Percentiles rank a stretch among this genome's conserved stretches.
These are phyloP conservation scores for Bimuria novae-zelandiae DNA, from an alignment of 2,329 filamentous ascomycete genomes.

Conservation along the genomic window DNA sequence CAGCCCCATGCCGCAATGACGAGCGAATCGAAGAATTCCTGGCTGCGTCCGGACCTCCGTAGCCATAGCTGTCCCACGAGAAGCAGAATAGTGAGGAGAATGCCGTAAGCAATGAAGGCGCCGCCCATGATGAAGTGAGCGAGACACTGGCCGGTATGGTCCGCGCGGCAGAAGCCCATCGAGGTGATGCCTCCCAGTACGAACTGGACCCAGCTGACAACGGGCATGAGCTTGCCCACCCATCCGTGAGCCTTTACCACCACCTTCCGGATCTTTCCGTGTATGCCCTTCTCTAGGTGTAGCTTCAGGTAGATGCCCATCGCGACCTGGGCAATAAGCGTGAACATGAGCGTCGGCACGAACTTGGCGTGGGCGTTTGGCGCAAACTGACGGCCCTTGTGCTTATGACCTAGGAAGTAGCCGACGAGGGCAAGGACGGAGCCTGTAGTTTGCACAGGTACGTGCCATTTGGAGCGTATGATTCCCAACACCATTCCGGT, in stretches of 20 bases:
- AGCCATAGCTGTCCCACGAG: conserved; percentile 90
- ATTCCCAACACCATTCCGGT: conserved; percentile 95
- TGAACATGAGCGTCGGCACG: conserved; percentile 77
- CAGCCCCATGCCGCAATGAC: conserved; percentile 95
- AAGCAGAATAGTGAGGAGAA: conserved; percentile 82
- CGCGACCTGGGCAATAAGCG: conserved; percentile 75
- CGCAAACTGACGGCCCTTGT: conserved; percentile 85
- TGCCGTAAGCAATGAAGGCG: conserved; percentile 92
- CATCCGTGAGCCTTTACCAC: conserved; percentile 77
- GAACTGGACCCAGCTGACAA: conserved; percentile 91
- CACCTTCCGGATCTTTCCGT: conserved; percentile 74
- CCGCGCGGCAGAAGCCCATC: conserved; percentile 88
- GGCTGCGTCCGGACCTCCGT: conserved; percentile 77
- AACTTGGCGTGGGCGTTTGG: conserved; percentile 82
- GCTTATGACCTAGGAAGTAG: conserved; percentile 89
- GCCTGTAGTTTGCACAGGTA: conserved; percentile 79
- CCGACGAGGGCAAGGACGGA: conserved; percentile 77
- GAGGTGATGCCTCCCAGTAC: conserved; percentile 92
- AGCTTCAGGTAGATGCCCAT: conserved; percentile 87
- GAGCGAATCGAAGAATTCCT: conserved; percentile 94
- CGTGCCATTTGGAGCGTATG: conserved; percentile 89
- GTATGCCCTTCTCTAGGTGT: conserved; percentile 82
- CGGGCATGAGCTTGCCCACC: conserved; percentile 83
- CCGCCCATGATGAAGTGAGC: conserved; percentile 99
- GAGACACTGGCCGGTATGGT: conserved; percentile 88